Percentiles rank a stretch among this genome's conserved stretches.
These are phyloP conservation scores for Alternaria ethzedia DNA, from an alignment of 2,329 filamentous ascomycete species.

Conservation along the genomic window DNA sequence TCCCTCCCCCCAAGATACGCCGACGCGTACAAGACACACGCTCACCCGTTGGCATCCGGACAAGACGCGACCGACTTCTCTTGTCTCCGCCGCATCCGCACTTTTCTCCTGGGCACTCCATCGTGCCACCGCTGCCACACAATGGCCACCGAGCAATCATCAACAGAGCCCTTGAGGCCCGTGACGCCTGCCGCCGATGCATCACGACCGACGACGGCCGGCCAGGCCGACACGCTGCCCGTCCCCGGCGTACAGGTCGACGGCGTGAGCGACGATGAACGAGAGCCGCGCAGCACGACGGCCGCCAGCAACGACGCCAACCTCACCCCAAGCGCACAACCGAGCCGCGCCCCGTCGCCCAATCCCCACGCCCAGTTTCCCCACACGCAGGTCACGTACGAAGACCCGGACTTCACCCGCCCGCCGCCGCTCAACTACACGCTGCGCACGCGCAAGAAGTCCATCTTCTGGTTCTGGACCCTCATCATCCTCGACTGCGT, in stretches of 20 bases:
- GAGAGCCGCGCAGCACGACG: slow-evolving; percentile 17
- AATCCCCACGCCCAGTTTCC: slow-evolving; percentile 45
- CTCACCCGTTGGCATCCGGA: slow-evolving; percentile 35
- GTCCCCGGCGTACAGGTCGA: slow-evolving; percentile 29
- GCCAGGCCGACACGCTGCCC: slow-evolving; percentile 19
- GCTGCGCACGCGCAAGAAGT: slow-evolving; percentile 60
- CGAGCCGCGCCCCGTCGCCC: slow-evolving; percentile 38
- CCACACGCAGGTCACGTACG: slow-evolving; percentile 50
- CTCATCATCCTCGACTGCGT: slow-evolving; percentile 66
- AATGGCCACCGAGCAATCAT: slow-evolving; percentile 38
- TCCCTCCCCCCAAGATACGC: slow-evolving; percentile 1
- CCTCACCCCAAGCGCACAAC: slow-evolving; percentile 25
- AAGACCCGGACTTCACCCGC: slow-evolving; percentile 49
- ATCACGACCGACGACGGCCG: slow-evolving; percentile 15
- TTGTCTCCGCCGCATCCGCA: slow-evolving; percentile 18
- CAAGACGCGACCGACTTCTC: slow-evolving; percentile 21
- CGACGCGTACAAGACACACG: slow-evolving; percentile 21
- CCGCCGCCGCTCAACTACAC: slow-evolving; percentile 64
- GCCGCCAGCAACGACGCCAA: slow-evolving; percentile 9
- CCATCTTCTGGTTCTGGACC: slow-evolving; percentile 65
- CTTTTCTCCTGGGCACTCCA: not conserved
- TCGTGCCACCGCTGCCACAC: slow-evolving; percentile 1
- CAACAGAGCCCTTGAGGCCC: slow-evolving; percentile 39
- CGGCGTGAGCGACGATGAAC: slow-evolving; percentile 22
- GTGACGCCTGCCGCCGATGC: slow-evolving; percentile 15